Evolutionary conservation across 164 flowering plant species (phyloP).

Genomic region (Nymphaea thermarum): DNA sequence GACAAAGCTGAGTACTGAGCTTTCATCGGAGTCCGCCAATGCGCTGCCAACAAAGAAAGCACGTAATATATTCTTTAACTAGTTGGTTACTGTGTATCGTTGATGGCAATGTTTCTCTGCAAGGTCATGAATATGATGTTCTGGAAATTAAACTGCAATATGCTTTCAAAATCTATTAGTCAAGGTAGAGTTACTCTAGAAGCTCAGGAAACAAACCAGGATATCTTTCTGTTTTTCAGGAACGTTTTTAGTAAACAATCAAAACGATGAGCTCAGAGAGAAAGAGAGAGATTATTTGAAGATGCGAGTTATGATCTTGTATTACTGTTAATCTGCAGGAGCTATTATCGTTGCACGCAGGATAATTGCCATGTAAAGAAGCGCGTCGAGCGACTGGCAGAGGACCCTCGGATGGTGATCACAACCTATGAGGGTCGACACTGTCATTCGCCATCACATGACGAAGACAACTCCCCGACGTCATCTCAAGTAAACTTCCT

Average conservation of each 20-base stretch:
- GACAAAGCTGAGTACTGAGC: background rate
- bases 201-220: no score
- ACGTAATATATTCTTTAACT: background rate
- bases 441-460: constrained; percentile 65
- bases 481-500: constrained; percentile 44
- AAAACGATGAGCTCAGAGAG: background rate
- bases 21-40: no score
- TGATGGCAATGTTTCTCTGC: no score
- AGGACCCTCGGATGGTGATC: constrained; percentile 95
- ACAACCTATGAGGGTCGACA: constrained; percentile 94
- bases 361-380: constrained; percentile 88
- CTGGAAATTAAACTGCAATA: no score
- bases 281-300: background rate
- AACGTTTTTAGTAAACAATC: background rate
- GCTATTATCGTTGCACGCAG: constrained; percentile 83
- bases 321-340: constrained; percentile 33
- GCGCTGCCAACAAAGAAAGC: background rate
- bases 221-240: background rate
- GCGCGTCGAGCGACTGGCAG: constrained; percentile 83
- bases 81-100: background rate
- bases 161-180: no score
- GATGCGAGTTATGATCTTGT: background rate
- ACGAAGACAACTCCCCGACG: constrained; percentile 36
- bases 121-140: no score
- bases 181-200: no score